Base-by-base conservation (phyloP, 345 rosid species). In the Physaria fendleri region DNA sequence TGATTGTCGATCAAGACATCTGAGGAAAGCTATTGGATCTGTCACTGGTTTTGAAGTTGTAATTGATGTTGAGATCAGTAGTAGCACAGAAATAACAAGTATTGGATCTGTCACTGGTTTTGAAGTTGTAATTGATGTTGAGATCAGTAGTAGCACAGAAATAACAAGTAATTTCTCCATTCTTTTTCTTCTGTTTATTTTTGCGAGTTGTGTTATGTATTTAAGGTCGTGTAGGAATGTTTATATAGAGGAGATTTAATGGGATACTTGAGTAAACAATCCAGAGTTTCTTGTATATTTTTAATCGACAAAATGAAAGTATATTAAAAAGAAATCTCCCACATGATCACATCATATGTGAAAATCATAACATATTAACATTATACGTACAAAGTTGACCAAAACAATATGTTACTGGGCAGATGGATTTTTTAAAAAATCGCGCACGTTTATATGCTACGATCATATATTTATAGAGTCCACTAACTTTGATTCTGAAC, bases 11-110 rank as follows among this genome's bases (percentile, higher is more conserved):
- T 32, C 54, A 0, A 71, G 23, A 64, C 70, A 71, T 49, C 21
- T 48, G 27, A 71, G 60, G 28, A 71, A 64, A 34, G 55, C 17
- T n/a, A n/a, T n/a, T n/a, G n/a, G n/a, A n/a, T n/a, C 13, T 27
- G 6, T 6, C 61, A 53, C 40, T 33, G 50, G 14, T 71, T 48
- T 61, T 60, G 73, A 68, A 11, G 62, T 60, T 34, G 47, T 52
- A 3, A 59, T 0, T 42, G 73, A 20, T 2, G 21, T 1, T 13
- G 55, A 35, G 48, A 59, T 15, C 2, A 58, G 41, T 38, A 57
- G 41, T 38, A 68, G 14, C 2, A 68, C 47, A 43, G 22, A 34
- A 17, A 45, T 24, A 23, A 54, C 2, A 16, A 58, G 15, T 22
- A 29, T 29, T 0, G 72, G 59, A 50, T 60, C 56, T 8, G 49